Percentiles rank a stretch among this genome's conserved stretches.
These are phyloP conservation scores for Lenzites betulinus DNA, from an alignment of 768 basidiomycete species.

Conservation along the genomic window DNA sequence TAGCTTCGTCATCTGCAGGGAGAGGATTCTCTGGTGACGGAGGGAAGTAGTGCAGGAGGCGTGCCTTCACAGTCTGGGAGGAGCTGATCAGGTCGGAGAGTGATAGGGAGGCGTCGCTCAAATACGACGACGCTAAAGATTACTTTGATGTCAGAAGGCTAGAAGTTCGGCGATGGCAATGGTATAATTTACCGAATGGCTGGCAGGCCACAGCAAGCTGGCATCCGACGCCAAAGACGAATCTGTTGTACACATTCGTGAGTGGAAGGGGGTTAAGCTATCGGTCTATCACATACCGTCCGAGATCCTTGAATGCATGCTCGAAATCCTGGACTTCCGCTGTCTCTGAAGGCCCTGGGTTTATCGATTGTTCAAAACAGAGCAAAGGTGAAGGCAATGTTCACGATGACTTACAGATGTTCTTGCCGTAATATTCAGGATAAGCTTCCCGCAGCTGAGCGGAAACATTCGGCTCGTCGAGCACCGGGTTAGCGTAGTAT, in stretches of 20 bases:
- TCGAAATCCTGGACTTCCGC: constrained; percentile 75
- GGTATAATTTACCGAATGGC: constrained; percentile 68
- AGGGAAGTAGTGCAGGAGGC: constrained; percentile 96
- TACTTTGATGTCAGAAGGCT: background rate
- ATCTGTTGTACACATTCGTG: constrained; percentile 40
- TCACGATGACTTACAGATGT: constrained; percentile 66
- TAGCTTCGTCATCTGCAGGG: constrained; percentile 55
- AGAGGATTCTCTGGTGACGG: constrained; percentile 44
- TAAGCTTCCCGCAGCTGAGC: constrained; percentile 54
- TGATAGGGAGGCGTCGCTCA: constrained; percentile 67
- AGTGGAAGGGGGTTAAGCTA: background rate
- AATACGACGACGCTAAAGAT: constrained; percentile 59
- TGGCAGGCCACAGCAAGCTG: constrained; percentile 87
- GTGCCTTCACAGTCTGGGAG: constrained; percentile 86
- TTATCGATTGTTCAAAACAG: background rate
- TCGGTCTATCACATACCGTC: constrained; percentile 45
- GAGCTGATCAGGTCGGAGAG: constrained; percentile 70
- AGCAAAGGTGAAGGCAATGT: background rate
- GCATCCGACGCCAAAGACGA: constrained; percentile 82
- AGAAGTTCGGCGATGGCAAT: background rate
- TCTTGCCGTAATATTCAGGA: constrained; percentile 84
- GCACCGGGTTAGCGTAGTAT: constrained; percentile 87
- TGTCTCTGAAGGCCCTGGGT: constrained; percentile 67
- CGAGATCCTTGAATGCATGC: constrained; percentile 85
- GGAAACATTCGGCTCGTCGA: constrained; percentile 66